Evolutionary conservation across 768 basidiomycete species (phyloP).

Genomic region (Panus rudis): DNA sequence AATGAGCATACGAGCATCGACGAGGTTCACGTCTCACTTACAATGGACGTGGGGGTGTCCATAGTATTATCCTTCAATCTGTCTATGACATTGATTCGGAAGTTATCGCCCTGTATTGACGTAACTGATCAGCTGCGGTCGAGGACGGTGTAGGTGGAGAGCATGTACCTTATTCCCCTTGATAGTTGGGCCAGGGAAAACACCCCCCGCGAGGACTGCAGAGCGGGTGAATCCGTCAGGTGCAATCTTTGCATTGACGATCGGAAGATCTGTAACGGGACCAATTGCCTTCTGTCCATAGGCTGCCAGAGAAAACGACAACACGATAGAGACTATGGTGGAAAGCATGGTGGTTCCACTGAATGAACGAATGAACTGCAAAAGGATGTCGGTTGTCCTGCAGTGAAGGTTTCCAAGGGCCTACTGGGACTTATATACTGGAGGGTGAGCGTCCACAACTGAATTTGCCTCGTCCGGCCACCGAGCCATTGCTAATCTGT

Average conservation of each 20-base stretch:
- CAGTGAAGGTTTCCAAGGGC: no score
- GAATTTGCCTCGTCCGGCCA: no score
- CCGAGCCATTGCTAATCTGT: no score
- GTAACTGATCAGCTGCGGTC: background rate
- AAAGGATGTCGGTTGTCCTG: no score
- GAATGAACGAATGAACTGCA: no score
- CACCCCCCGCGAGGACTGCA: slow-evolving; percentile 35
- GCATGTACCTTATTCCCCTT: slow-evolving; percentile 30
- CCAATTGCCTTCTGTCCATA: no score
- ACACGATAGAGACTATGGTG: no score
- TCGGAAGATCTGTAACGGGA: slow-evolving; percentile 18
- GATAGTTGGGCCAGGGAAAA: slow-evolving; percentile 35
- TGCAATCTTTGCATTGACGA: slow-evolving; percentile 32
- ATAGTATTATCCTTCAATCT: background rate
- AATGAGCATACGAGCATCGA: no score
- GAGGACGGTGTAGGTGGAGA: background rate
- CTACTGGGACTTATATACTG: no score
- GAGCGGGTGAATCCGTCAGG: slow-evolving; percentile 36
- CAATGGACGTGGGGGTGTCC: background rate
- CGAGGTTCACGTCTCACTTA: background rate
- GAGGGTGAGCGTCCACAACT: no score
- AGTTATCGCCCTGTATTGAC: slow-evolving; percentile 1
- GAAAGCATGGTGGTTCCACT: no score
- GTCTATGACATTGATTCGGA: background rate
- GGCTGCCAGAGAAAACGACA: no score